Evolutionary conservation across 352 stramenopile genomes (phyloP).

Genomic region (Phytophthora hibernalis): DNA sequence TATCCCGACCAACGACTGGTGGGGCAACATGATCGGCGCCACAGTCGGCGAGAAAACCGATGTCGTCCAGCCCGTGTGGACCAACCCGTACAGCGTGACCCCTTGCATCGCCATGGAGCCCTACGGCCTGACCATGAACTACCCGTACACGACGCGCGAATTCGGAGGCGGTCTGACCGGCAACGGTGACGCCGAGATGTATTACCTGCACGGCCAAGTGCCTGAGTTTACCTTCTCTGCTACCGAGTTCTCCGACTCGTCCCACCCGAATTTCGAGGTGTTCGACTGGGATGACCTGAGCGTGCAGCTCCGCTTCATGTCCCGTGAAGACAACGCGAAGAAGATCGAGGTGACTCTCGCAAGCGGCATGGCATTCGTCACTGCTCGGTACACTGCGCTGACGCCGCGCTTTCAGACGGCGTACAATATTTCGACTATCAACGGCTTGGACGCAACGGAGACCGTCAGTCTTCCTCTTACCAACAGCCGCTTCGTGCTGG

Average conservation of each 20-base stretch:
- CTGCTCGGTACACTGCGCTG: constrained; percentile 53
- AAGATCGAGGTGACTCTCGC: constrained; percentile 60
- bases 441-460: constrained; percentile 43
- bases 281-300: constrained; percentile 61
- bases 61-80: constrained; percentile 62
- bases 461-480: constrained; percentile 37
- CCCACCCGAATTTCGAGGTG: constrained; percentile 43
- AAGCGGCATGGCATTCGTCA: constrained; percentile 75
- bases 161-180: constrained; percentile 56
- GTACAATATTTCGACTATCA: constrained; percentile 61
- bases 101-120: constrained; percentile 45
- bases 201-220: constrained; percentile 55
- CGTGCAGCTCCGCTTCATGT: constrained; percentile 56
- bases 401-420: constrained; percentile 52
- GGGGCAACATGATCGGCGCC: constrained; percentile 72
- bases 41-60: constrained; percentile 36
- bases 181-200: constrained; percentile 55
- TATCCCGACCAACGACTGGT: constrained; percentile 81
- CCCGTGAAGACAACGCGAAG: constrained; percentile 29
- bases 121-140: constrained; percentile 61
- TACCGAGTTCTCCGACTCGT: constrained; percentile 50
- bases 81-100: constrained; percentile 69
- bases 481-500: constrained; percentile 56
- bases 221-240: constrained; percentile 65
- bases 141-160: constrained; percentile 58